These are phyloP conservation scores for Articulospora tetracladia DNA, from an alignment of 495 filamentous ascomycete species.

Conservation along the genomic window DNA sequence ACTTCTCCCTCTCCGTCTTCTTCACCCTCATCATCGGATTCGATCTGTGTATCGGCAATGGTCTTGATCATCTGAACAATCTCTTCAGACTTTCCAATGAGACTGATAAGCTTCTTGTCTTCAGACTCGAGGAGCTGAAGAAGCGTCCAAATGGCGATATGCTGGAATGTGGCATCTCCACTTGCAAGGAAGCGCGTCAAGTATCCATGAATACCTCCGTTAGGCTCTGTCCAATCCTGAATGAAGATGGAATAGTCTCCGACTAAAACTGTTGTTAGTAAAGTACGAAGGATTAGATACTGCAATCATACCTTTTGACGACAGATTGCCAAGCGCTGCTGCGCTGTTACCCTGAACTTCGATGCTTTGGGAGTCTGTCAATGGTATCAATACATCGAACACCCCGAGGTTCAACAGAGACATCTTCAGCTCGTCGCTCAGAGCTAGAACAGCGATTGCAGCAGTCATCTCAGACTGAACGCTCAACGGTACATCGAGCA, in stretches of 20 bases:
- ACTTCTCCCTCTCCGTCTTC: constrained; percentile 87
- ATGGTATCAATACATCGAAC: constrained; percentile 92
- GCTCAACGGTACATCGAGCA: constrained; percentile 86
- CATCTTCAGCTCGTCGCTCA: constrained; percentile 93
- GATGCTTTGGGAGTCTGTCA: constrained; percentile 92
- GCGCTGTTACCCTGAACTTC: constrained; percentile 99
- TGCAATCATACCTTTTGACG: constrained; percentile 80
- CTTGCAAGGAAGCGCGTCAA: constrained; percentile 87
- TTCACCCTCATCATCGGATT: constrained; percentile 86
- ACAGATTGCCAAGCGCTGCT: constrained; percentile 90
- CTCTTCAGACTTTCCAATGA: constrained; percentile 82
- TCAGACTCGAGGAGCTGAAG: constrained; percentile 94
- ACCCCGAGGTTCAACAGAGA: constrained; percentile 90
- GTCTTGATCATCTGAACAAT: constrained; percentile 85
- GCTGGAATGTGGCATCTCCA: constrained; percentile 95
- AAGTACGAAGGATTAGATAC: background rate
- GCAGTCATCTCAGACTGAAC: constrained; percentile 99
- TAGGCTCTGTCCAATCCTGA: constrained; percentile 85
- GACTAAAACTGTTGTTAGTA: constrained; percentile 49
- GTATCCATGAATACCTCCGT: constrained; percentile 94
- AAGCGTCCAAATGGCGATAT: constrained; percentile 98
- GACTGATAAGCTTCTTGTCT: constrained; percentile 75
- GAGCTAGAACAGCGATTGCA: constrained; percentile 92
- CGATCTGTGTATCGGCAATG: constrained; percentile 86
- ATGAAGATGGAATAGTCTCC: constrained; percentile 96